Conservation (phyloP, 2,329 filamentous ascomycete genomes). For the Diplocarpon rosae region DNA sequence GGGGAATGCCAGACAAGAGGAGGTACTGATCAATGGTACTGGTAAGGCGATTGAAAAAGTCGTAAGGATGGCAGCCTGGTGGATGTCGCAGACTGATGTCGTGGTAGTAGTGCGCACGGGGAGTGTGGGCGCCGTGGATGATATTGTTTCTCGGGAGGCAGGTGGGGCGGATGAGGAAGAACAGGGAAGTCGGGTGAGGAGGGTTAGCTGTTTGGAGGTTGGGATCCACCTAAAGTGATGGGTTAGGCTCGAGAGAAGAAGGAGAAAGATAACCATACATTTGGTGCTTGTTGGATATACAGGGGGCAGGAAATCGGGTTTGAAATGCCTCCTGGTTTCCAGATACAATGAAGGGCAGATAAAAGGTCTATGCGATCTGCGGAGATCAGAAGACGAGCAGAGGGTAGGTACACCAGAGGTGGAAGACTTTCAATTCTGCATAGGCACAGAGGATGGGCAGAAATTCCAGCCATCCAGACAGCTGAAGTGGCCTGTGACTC, state of each 20-base stretch:
- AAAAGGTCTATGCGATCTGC: no score
- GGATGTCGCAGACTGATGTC: conserved; percentile 21
- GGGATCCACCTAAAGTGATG: conserved; percentile 18
- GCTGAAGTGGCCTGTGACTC: no score
- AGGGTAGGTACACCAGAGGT: no score
- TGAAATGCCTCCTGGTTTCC: no score
- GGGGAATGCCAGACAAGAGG: conserved; percentile 15
- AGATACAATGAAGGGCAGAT: no score
- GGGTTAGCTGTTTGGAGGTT: conserved; percentile 25
- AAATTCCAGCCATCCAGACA: no score
- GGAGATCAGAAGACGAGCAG: no score
- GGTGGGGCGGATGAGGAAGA: conserved; percentile 10
- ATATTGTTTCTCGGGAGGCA: conserved; percentile 19
- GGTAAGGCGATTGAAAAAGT: conserved; percentile 26
- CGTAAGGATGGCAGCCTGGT: conserved; percentile 21
- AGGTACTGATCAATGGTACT: conserved; percentile 25
- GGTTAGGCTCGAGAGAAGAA: not conserved
- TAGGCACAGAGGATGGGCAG: no score
- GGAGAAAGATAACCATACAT: no score
- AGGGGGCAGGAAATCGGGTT: no score
- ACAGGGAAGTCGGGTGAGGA: conserved; percentile 19
- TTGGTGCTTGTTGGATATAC: no score
- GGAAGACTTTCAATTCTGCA: no score
- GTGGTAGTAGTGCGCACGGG: conserved; percentile 23
- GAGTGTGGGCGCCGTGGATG: conserved; percentile 27